phyloP scores from a whole-genome alignment of 176 grass and related monocot genomes.

The Aegilops tauschii region DNA sequence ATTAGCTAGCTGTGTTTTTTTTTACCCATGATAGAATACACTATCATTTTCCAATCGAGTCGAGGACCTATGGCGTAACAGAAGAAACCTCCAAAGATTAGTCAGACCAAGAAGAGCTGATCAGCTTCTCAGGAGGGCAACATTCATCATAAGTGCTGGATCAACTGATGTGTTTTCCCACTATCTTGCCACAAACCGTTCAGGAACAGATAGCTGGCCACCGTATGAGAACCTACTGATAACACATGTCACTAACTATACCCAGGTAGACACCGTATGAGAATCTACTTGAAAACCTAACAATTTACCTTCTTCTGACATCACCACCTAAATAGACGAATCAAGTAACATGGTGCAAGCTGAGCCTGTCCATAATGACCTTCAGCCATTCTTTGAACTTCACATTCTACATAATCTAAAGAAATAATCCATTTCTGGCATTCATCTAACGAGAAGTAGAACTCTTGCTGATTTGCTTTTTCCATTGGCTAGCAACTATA shows the following conservation, averaged over 20 bases:
- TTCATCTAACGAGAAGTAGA: no score
- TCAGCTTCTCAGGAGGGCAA: conserved; percentile 41
- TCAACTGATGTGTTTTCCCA: conserved; percentile 47
- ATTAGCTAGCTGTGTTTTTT: background rate
- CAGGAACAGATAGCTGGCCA: conserved; percentile 21
- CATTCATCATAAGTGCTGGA: conserved; percentile 54
- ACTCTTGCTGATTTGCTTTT: no score
- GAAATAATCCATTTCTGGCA: no score
- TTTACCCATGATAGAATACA: conserved; percentile 34
- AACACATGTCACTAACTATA: no score
- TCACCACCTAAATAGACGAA: conserved; percentile 52
- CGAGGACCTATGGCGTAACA: conserved; percentile 49
- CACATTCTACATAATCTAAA: no score
- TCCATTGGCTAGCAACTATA: no score
- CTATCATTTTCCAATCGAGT: conserved; percentile 54
- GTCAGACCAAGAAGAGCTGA: conserved; percentile 36
- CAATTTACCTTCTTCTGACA: conserved; percentile 74
- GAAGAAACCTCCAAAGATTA: conserved; percentile 31
- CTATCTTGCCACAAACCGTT: conserved; percentile 31
- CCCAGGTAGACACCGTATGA: no score
- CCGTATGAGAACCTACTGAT: conserved; percentile 42
- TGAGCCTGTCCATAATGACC: no score
- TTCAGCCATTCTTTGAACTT: no score
- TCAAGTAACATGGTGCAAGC: background rate
- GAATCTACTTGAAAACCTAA: conserved; percentile 51